A percentile compares a stretch with the other conserved stretches of the same genome.
Conservation (phyloP, 345 rosid genomes). For the Noccaea caerulescens region DNA sequence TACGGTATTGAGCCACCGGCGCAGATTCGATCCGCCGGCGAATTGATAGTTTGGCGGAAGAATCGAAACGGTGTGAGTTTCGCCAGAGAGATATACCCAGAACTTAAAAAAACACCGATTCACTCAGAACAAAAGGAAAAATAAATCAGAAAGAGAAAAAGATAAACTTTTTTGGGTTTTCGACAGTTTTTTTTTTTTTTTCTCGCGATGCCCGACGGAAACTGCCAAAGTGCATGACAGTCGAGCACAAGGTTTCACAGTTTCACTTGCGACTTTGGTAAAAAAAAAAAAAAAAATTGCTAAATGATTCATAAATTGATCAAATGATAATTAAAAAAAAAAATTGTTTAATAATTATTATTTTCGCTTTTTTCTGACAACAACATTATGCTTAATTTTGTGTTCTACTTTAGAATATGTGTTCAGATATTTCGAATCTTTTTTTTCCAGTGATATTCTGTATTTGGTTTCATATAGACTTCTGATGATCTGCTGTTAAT, state of each 20-base stretch:
- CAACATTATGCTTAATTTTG: neutral
- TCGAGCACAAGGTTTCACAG: conserved; percentile 32
- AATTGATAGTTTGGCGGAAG: conserved; percentile 25
- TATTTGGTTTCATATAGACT: conserved; percentile 11
- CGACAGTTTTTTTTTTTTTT: conserved; percentile 25
- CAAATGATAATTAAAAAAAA: neutral
- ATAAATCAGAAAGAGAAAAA: conserved; percentile 27
- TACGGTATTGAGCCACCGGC: conserved; percentile 4
- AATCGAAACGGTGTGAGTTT: conserved; percentile 42
- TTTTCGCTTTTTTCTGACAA: conserved; percentile 19
- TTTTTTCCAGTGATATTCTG: neutral
- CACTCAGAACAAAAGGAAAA: conserved; percentile 20
- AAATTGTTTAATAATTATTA: neutral
- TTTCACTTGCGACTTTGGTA: conserved; percentile 21
- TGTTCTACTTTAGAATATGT: conserved; percentile 11
- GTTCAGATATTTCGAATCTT: conserved; percentile 20
- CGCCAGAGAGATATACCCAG: conserved; percentile 34
- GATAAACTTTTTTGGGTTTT: conserved; percentile 23
- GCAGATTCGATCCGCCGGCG: conserved; percentile 23
- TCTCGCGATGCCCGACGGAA: conserved; percentile 43
- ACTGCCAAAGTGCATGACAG: conserved; percentile 63
- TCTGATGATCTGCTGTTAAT: conserved; percentile 27
- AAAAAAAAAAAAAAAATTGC: neutral
- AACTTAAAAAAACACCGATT: neutral
- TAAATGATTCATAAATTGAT: neutral